Base-by-base conservation (phyloP, 2,329 filamentous ascomycete genomes). In the Apiospora malaysiana region DNA sequence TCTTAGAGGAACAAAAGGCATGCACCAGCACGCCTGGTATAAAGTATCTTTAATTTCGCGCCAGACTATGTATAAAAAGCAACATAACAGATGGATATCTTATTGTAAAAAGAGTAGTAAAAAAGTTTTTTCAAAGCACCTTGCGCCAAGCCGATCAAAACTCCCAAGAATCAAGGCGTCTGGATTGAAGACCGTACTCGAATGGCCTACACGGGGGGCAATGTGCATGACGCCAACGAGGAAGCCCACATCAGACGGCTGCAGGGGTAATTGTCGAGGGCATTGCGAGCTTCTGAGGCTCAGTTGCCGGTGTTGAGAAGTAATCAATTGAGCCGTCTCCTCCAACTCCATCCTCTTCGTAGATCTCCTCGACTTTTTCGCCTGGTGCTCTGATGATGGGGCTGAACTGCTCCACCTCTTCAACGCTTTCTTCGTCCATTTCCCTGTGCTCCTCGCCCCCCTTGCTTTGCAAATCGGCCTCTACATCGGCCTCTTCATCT, bases 401-500 rank as follows among this genome's bases (percentile, higher is more conserved):
- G 68, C 78, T 79, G 71, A 80, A 80, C n/a, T 79, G 76, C 0
- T 80, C 79, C 21, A 80, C 79, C 68, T 80, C 79, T 63, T 74
- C 82, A 72, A 76, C 73, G 10, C 79, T 79, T 40, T 75, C 77
- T n/a, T 77, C 77, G 18, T 70, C 73, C 9, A 56, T 69, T 4
- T 69, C 71, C 12, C 59, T 43, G 7, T 56, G 51, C 25, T 59
- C 47, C 10, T 51, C 65, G 16, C 66, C n/a, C 12, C 25, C 47
- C 49, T 12, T 46, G 42, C 67, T 68, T 25, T 51, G 46, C 27
- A 49, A 56, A 1, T 69, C 69, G 32, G 71, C 74, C 16, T 78
- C 79, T 69, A 80, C 80, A 69, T 79, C 78, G 2, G 76, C 81
- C 56, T 88, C 86, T 73, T 91, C 89, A 45, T 91, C 89, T 74